Evolutionary conservation across 768 basidiomycete species (phyloP), one percentile per base, ranked within the genome.

Genomic region (Kondoa subrosea): DNA sequence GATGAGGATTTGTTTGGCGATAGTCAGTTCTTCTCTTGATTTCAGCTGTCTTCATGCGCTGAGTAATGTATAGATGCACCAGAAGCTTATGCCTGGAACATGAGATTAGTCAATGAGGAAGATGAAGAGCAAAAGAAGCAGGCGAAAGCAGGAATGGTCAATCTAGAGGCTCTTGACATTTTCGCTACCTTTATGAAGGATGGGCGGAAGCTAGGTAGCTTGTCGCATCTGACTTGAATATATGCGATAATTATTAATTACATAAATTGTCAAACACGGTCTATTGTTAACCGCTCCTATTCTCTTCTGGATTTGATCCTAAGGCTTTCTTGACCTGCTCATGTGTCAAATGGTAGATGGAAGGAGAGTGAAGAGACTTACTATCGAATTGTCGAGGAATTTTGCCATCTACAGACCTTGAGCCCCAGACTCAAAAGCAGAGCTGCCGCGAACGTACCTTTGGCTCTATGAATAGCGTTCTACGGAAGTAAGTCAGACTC

Each of bases 401-500:
- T 59, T 59, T 4, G 58, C 25, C 25, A 25, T 31, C 21, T 31
- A 59, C n/a, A 3, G 29, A 33, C 30, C 34, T 33, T 33, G 21
- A 32, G 61, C 15, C 14, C 14, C 25, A 31, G 14, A 12, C 29
- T 33, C 61, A 3, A 63, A 32, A 14, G 61, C 29, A 27, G 16
- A 12, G 16, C 3, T 95, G 80, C 63, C 91, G 79, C 67, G 85
- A 84, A 1, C 91, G 87, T 73, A 92, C 91, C 68, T 84, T 85
- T 1, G 92, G 92, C 73, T 96, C 90, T 16, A 96, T 84, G 73
- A 93, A 95, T 40, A 86, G 80, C 0, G 83, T 88, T 0, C 88
- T 89, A 74, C 4, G 31, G 2, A 17, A 33, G n/a, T 56, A 32
- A n/a, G n/a, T 34, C 27, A 50, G 2, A 57, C 60, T 56, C n/a